Percentiles rank a stretch among this genome's conserved stretches.
Conservation (phyloP, 306 rosid species). For the Hippophae gyantsensis region DNA sequence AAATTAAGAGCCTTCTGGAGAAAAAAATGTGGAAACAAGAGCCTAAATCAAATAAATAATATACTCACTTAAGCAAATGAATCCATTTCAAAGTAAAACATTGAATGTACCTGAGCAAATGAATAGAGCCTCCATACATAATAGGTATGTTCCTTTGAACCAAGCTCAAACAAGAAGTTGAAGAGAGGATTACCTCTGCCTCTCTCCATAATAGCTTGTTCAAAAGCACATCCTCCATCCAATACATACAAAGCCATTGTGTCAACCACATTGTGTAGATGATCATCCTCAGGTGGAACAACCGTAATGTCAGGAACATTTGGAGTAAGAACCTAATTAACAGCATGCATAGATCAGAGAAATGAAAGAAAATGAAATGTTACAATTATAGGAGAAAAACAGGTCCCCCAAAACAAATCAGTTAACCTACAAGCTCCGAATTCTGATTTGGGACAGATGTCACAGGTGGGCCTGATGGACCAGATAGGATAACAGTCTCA, state of each 20-base stretch:
- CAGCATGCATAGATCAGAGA: background rate
- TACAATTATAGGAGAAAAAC: background rate
- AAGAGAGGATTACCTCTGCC: constrained; percentile 98
- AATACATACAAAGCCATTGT: constrained; percentile 93
- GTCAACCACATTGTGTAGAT: constrained; percentile 82
- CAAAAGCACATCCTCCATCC: constrained; percentile 97
- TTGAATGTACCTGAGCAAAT: constrained; percentile 80
- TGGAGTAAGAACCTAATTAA: constrained; percentile 81
- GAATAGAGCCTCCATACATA: constrained; percentile 99
- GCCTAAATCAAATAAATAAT: background rate
- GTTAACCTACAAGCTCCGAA: constrained; percentile 68
- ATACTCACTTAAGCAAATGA: background rate
- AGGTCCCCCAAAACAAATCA: constrained; percentile 7
- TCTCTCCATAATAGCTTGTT: constrained; percentile 99
- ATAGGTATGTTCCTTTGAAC: constrained; percentile 93
- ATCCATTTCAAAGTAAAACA: background rate
- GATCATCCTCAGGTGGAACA: constrained; percentile 80
- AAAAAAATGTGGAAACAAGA: background rate
- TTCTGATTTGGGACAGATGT: constrained; percentile 90
- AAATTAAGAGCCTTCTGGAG: background rate
- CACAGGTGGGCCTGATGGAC: constrained; percentile 97
- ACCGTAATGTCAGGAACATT: constrained; percentile 95
- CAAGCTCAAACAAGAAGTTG: constrained; percentile 91
- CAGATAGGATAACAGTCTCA: constrained; percentile 85
- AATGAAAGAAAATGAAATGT: background rate